Evolutionary conservation across 1,284 basidiomycete genomes (phyloP).

Genomic region (Apiotrichum mycotoxinovorans): DNA sequence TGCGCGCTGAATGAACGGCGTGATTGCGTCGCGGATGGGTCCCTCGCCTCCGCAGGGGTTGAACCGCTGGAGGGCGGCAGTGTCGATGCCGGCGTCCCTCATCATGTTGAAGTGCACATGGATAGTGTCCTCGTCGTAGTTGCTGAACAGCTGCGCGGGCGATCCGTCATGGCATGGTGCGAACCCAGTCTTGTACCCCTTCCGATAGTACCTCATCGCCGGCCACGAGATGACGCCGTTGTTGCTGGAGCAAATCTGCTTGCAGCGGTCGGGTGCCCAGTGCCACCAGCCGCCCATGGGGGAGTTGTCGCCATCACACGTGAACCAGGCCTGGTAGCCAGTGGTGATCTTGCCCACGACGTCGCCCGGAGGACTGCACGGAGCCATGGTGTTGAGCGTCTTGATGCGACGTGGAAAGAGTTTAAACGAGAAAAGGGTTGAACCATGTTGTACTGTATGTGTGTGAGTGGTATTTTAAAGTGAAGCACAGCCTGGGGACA

Average conservation of each 20-base stretch:
- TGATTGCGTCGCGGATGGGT: constrained; percentile 14
- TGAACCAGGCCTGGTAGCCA: constrained; percentile 22
- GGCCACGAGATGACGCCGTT: constrained; percentile 19
- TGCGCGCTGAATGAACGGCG: constrained; percentile 10
- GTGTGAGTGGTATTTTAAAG: no score
- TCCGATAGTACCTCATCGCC: constrained; percentile 16
- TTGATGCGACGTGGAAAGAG: background rate
- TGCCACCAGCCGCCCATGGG: constrained; percentile 22
- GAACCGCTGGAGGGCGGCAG: constrained; percentile 24
- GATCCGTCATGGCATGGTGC: background rate
- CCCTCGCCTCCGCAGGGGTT: constrained; percentile 19
- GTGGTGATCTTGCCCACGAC: constrained; percentile 16
- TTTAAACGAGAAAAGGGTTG: no score
- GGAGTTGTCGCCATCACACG: constrained; percentile 17
- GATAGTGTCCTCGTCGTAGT: constrained; percentile 12
- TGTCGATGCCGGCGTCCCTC: constrained; percentile 16
- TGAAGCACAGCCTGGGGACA: no score
- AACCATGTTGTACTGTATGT: no score
- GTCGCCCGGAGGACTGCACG: constrained; percentile 10
- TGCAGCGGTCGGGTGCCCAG: constrained; percentile 16
- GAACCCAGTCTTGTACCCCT: constrained; percentile 11
- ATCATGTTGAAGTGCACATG: constrained; percentile 19
- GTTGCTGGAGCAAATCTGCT: constrained; percentile 1
- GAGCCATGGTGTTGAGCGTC: background rate
- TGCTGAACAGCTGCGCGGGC: constrained; percentile 13